Evolutionary conservation across 1,284 basidiomycete genomes (phyloP).

Genomic region (Apiotrichum domesticum): DNA sequence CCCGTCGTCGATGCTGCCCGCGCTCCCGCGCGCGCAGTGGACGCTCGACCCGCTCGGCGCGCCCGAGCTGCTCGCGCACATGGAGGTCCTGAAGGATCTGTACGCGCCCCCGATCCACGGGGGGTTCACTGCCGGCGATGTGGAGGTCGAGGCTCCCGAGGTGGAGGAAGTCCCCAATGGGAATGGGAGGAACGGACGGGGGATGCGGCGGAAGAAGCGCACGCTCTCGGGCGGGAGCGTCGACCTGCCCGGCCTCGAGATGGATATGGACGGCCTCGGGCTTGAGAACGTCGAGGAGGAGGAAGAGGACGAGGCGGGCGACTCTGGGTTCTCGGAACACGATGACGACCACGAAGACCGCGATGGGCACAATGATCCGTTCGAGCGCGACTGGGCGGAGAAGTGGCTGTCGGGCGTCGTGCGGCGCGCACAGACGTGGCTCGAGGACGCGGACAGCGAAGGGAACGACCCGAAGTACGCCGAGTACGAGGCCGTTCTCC

Average conservation of each 20-base stretch:
- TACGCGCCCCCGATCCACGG: constrained; percentile 44
- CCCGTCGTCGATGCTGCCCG: constrained; percentile 35
- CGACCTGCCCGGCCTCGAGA: constrained; percentile 19
- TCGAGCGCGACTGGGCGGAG: constrained; percentile 47
- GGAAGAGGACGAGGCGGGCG: constrained; percentile 13
- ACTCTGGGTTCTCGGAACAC: neutral
- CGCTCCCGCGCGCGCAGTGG: constrained; percentile 31
- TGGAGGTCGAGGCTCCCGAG: constrained; percentile 10
- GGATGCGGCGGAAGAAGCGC: constrained; percentile 7
- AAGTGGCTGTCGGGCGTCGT: constrained; percentile 45
- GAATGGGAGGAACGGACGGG: too few species aligned
- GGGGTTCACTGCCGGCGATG: constrained; percentile 30
- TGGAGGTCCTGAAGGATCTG: constrained; percentile 32
- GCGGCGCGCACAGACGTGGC: constrained; percentile 35
- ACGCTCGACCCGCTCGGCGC: constrained; percentile 30
- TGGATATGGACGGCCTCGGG: constrained; percentile 31
- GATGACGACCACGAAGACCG: constrained; percentile 10
- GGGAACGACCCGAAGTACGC: neutral
- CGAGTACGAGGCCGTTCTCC: constrained; percentile 11
- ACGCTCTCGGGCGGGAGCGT: constrained; percentile 21
- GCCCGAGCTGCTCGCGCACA: constrained; percentile 28
- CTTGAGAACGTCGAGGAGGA: constrained; percentile 10
- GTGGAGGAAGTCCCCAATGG: neutral
- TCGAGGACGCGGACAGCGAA: constrained; percentile 15
- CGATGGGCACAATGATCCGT: constrained; percentile 23